Evolutionary conservation across 2,329 filamentous ascomycete species (phyloP).

Genomic region (Ophiostoma sp.): DNA sequence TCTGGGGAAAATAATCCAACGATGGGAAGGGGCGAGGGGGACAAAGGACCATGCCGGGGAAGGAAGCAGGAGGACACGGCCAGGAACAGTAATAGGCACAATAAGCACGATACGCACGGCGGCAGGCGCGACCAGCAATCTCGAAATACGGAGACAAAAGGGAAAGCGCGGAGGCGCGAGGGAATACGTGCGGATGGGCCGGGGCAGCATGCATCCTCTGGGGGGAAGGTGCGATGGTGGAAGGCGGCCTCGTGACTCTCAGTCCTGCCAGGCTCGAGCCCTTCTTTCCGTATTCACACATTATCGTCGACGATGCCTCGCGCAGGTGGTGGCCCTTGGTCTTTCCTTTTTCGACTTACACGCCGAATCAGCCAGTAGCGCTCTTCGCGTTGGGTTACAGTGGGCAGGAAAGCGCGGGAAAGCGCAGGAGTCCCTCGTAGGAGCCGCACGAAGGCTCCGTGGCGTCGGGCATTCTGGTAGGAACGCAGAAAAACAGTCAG

Average conservation of each 20-base stretch:
- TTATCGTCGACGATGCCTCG: not conserved
- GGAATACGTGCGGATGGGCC: conserved; percentile 4
- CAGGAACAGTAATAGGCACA: not conserved
- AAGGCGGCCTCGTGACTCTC: conserved; percentile 1
- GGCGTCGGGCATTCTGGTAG: not conserved
- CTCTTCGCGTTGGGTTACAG: conserved; percentile 4
- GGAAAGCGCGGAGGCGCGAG: conserved; percentile 10
- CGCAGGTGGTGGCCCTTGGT: not conserved
- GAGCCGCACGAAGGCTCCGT: not conserved
- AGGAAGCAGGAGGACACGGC: not conserved
- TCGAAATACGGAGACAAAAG: conserved; percentile 1
- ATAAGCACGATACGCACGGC: not conserved
- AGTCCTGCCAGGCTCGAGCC: not conserved
- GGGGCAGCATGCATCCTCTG: not conserved
- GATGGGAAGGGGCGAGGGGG: conserved; percentile 7
- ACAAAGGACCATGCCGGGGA: conserved; percentile 6
- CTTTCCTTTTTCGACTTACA: conserved; percentile 16
- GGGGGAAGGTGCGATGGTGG: not conserved
- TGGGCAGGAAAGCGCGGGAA: not conserved
- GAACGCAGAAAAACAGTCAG: not conserved
- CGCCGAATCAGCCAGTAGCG: no score
- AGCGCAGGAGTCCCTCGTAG: not conserved
- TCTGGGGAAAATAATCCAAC: conserved; percentile 7
- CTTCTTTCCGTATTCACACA: conserved; percentile 2
- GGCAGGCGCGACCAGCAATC: conserved; percentile 6